Base-by-base conservation (phyloP, 192 early-diverging fungal genomes). In the Gamsiella multidivaricata region DNA sequence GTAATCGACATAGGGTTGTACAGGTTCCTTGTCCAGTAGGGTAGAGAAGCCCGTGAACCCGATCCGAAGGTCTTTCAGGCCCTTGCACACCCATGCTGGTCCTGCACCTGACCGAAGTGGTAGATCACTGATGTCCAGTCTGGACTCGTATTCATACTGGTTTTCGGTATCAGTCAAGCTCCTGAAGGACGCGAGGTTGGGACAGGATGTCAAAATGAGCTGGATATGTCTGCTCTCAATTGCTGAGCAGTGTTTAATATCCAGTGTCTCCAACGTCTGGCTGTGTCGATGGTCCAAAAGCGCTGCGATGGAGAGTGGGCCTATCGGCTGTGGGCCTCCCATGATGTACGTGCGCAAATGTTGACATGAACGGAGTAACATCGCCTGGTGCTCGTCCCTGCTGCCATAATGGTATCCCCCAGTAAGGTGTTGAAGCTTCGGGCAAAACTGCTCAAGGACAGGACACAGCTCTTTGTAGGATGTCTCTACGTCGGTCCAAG, bases 31-130 rank as follows among this genome's bases (percentile, higher is more conserved):
- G 0, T 58, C 50, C 17, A 29, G 1, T 1, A 54, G 9, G n/a
- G 39, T 47, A 2, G 54, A 33, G 42, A 73, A 65, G 55, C 72
- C 72, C 15, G 54, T 54, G 25, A 74, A 74, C 3, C 70, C 70
- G n/a, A 75, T 61, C 0, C 50, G 33, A 2, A 75, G 33, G 1
- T 55, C 64, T 26, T 25, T 26, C n/a, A 75, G 41, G 8, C 64
- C 51, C 7, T 9, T 36, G 20, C 72, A 75, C 17, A 46, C 53
- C 72, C 72, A 75, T 0, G 43, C 41, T 9, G 49, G 49, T 5
- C 25, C 36, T 2, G 2, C 18, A 6, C 22, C 5, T 2, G 54
- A 36, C 10, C 46, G 43, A 33, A 55, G 33, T 3, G 64, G 53
- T 33, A 75, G 32, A 32, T 75, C 72, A 7, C 23, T 11, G 32